Evolutionary conservation across 441 rosid species (phyloP).

Genomic region (Populus hybrid): DNA sequence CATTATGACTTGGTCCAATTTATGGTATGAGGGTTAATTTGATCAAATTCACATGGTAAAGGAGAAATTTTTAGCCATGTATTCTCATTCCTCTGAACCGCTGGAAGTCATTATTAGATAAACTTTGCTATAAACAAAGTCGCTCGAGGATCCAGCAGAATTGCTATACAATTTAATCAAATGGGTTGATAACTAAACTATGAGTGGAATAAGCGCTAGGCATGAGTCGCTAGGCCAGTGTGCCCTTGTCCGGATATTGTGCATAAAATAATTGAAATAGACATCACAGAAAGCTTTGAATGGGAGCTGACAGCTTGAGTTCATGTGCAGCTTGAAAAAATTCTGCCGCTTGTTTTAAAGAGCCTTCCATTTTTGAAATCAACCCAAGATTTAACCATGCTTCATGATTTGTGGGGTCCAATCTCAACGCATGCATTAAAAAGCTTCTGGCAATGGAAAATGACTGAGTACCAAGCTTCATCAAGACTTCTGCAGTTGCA

Average conservation of each 20-base stretch:
- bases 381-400: conserved; percentile 85
- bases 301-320: conserved; percentile 70
- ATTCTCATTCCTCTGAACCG: neutral
- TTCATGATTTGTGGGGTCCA: conserved; percentile 71
- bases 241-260: neutral
- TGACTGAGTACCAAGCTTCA: conserved; percentile 52
- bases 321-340: conserved; percentile 94
- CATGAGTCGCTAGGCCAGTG: neutral
- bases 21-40: neutral
- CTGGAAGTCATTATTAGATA: neutral
- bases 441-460: conserved; percentile 73
- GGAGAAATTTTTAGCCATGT: neutral
- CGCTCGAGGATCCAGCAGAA: conserved; percentile 5
- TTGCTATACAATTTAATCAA: conserved; percentile 14
- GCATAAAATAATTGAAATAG: conserved; percentile 3
- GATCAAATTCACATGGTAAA: neutral
- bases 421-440: conserved; percentile 69
- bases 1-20: neutral
- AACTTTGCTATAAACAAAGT: neutral
- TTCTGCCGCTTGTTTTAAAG: conserved; percentile 77
- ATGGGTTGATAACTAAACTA: neutral
- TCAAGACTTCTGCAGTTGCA: conserved; percentile 65
- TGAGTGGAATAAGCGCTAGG: neutral
- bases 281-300: conserved; percentile 46
- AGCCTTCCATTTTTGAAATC: conserved; percentile 81